A percentile compares a stretch with the other conserved stretches of the same genome.
Conservation (phyloP, 345 rosid genomes). For the Luvunga scandens region DNA sequence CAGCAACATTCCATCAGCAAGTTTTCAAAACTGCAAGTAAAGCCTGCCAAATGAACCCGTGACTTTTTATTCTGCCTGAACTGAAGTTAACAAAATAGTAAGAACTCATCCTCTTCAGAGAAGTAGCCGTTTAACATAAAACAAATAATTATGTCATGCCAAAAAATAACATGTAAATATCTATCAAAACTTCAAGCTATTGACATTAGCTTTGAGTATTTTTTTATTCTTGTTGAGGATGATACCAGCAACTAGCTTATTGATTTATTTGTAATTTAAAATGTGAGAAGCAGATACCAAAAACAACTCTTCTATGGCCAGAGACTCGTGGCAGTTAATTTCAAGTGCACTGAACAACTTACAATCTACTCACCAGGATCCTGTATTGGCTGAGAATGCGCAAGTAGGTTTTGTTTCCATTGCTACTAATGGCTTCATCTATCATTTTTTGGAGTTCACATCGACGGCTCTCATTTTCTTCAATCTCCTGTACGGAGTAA, state of each 20-base stretch:
- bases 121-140: not conserved
- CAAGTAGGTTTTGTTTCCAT: slow-evolving; percentile 83
- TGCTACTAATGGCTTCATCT: slow-evolving; percentile 73
- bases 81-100: not conserved
- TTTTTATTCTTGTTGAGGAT: not conserved
- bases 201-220: not conserved
- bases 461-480: slow-evolving; percentile 78
- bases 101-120: not conserved
- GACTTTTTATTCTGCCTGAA: not conserved
- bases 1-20: slow-evolving; percentile 17
- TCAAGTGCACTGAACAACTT: not conserved
- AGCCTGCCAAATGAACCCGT: not conserved
- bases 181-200: not conserved
- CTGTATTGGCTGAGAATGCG: slow-evolving; percentile 86
- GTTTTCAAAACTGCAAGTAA: not conserved
- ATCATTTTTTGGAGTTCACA: slow-evolving; percentile 80
- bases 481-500: slow-evolving; percentile 60
- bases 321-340: not conserved
- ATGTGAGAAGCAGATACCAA: not conserved
- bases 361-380: slow-evolving; percentile 71
- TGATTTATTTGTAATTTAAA: not conserved
- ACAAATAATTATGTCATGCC: not conserved
- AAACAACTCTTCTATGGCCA: not conserved
- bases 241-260: not conserved
- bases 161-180: not conserved